phyloP scores from a whole-genome alignment of 345 rosid genomes.

The Passiflora organensis region DNA sequence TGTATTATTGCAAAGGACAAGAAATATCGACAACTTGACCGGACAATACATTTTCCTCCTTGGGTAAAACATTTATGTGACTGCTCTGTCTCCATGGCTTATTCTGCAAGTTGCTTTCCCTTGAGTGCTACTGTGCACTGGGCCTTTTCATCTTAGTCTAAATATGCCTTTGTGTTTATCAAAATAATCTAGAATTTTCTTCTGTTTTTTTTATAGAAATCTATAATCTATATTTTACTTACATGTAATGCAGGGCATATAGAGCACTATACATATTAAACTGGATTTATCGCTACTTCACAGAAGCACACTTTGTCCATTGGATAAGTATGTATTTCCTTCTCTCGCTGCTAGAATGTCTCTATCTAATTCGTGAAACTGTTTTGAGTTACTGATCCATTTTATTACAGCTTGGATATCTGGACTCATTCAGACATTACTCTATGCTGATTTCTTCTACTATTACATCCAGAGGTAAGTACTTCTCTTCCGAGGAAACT shows the following conservation, averaged over 20 bases:
- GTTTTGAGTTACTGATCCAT: neutral
- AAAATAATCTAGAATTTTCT: neutral
- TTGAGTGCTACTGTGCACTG: neutral
- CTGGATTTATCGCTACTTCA: conserved; percentile 65
- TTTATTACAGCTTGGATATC: conserved; percentile 70
- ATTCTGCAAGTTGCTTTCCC: neutral
- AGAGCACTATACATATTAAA: conserved; percentile 50
- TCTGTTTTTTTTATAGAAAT: neutral
- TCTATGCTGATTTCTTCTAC: conserved; percentile 80
- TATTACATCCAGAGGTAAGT: conserved; percentile 70
- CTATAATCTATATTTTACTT: neutral
- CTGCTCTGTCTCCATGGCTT: neutral
- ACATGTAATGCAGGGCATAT: conserved; percentile 47
- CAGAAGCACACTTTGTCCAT: conserved; percentile 48
- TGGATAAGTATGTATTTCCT: conserved; percentile 51
- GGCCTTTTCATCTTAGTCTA: too few species aligned
- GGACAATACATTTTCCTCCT: conserved; percentile 48
- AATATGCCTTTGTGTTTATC: neutral
- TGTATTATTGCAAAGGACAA: conserved; percentile 43
- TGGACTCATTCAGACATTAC: conserved; percentile 60
- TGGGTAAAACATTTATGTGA: conserved; percentile 23
- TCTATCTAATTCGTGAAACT: neutral
- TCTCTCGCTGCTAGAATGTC: neutral
- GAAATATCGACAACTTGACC: conserved; percentile 51
- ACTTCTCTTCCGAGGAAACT: neutral